phyloP scores from a whole-genome alignment of 2,329 filamentous ascomycete species.

The Cercospora zeae-maydis region DNA sequence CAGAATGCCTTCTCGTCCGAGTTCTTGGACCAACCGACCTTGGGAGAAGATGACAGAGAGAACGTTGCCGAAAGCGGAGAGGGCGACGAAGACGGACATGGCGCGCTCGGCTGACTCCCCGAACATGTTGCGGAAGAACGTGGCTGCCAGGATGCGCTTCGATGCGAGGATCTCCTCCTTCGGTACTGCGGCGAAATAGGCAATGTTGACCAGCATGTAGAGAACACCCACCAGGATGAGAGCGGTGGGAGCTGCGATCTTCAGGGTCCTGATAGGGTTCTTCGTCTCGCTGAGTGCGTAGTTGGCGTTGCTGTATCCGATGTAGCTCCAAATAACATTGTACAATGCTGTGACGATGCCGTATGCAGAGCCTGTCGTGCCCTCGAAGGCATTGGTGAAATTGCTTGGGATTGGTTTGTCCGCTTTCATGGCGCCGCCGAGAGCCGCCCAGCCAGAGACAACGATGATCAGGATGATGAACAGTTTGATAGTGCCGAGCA shows the following conservation, averaged over 20 bases:
- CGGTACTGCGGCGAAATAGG: constrained; percentile 37
- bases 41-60: constrained; percentile 57
- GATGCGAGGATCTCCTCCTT: constrained; percentile 23
- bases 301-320: constrained; percentile 66
- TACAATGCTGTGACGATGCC: constrained; percentile 67
- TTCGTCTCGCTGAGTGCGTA: constrained; percentile 45
- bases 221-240: constrained; percentile 31
- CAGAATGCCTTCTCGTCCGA: constrained; percentile 57
- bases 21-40: constrained; percentile 57
- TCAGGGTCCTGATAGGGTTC: constrained; percentile 40
- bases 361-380: constrained; percentile 63
- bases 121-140: constrained; percentile 41
- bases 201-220: constrained; percentile 31
- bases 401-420: constrained; percentile 55
- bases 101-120: constrained; percentile 57
- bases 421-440: constrained; percentile 59
- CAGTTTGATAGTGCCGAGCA: constrained; percentile 65
- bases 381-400: constrained; percentile 61
- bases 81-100: constrained; percentile 51
- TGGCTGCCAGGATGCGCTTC: constrained; percentile 16
- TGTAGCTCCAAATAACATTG: constrained; percentile 69
- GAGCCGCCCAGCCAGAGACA: constrained; percentile 53
- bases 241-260: constrained; percentile 37
- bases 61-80: constrained; percentile 56
- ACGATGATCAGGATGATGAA: constrained; percentile 63